Base-by-base conservation (phyloP, 306 rosid species). In the Alnus rubra region DNA sequence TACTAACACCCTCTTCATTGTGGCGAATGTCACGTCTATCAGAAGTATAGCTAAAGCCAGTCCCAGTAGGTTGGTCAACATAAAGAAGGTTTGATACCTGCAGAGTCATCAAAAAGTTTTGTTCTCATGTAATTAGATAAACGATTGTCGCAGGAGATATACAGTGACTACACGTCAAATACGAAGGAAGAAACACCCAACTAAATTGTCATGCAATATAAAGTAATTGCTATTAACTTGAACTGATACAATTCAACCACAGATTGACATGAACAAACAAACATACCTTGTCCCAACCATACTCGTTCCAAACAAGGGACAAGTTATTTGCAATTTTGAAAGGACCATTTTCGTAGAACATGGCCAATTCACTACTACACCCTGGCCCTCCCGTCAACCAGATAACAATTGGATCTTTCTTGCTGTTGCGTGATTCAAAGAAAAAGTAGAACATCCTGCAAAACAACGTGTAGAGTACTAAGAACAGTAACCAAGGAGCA, bases 371-470 rank as follows among this genome's bases (percentile, higher is more conserved):
- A 83, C 99, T 92, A 76, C 99, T 93, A 82, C 99, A 95, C 6
- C 99, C 99, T 51, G 99, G 99, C 4, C 99, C 99, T 82, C 99
- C 99, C 50, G 98, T 95, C 82, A 93, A 87, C 99, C 99, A 95
- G 63, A 95, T 93, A 48, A 95, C 99, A 74, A 95, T 85, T 81
- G 99, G 99, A 63, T 92, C 99, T 81, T 85, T 73, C 89, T 90
- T 86, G 83, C 81, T 89, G 76, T 71, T 88, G 72, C 99, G 90
- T 0, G 99, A 95, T 83, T 93, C 94, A 39, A 94, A 94, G 89
- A 92, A 92, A 59, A 94, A 85, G 86, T 94, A 94, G 89, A 94
- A 94, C 97, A 94, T 91, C 92, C 98, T 95, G 84, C 76, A 52
- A 7, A 64, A 76, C 73, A 80, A 73, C 69, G 70, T 31, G 48